Base-by-base conservation (phyloP, 805 yeast genomes). In the Wickerhamiella shivajii region DNA sequence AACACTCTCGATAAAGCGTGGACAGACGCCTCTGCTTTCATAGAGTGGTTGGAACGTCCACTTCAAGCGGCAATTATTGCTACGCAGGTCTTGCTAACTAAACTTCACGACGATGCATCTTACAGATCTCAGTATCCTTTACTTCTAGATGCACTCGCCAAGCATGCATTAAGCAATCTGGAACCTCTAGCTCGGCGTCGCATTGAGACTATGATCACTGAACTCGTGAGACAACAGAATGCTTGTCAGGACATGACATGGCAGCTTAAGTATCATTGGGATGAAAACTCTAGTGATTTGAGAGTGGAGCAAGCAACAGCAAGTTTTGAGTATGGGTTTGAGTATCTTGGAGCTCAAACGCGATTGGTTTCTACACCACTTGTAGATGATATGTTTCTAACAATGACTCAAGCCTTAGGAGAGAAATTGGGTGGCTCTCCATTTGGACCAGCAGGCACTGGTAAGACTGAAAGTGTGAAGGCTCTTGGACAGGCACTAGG, bases 401-500 rank as follows among this genome's bases (percentile, higher is more conserved):
- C 84, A 0, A 69, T 85, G 72, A 61, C 78, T 0, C 77, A 75
- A 39, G 85, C 96, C 0, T 51, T 84, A 12, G 66, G 69, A 21
- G 81, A 74, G 44, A 67, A 66, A 22, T 59, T 72, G 6, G 97
- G 97, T n/a, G 93, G 93, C 0, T 77, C 93, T 1, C 77, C 93
- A 1, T 73, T 77, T 53, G 97, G 97, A 0, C 96, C 97, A 1
- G 95, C 97, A 2, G 97, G 97, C 26, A 87, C 97, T 0, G 97
- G 97, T 43, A 87, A 87, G 50, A 87, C 97, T 0, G 97, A 87
- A 50, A 67, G 93, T 0, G 66, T 87, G 17, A 87, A 87, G 50
- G 79, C 93, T 0, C 58, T 85, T 19, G 95, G 90, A 1, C 71
- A 71, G 26, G 71, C 70, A 24, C 56, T 87, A 6, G 97, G 97